Conservation (phyloP, 805 yeast species). For the Saturnispora sanitii region DNA sequence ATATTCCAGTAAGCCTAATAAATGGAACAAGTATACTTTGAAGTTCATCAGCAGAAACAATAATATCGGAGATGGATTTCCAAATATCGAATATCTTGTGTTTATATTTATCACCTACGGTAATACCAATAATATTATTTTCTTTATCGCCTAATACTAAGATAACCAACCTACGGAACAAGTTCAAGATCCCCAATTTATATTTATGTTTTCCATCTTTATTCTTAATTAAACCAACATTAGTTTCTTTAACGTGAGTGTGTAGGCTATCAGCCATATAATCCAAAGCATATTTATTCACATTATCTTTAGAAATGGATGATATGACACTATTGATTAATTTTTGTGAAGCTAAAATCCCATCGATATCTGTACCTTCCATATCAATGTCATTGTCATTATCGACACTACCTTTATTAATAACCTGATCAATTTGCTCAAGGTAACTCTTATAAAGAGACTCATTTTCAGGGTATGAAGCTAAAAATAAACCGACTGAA, state of each 20-base stretch:
- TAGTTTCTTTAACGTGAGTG: constrained; percentile 1
- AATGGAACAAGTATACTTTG: constrained; percentile 54
- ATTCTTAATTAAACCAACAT: constrained; percentile 7
- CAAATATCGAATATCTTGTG: constrained; percentile 12
- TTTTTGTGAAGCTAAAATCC: constrained; percentile 11
- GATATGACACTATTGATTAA: constrained; percentile 10
- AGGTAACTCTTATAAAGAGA: constrained; percentile 31
- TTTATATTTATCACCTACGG: background rate
- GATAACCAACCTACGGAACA: constrained; percentile 9
- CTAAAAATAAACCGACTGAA: constrained; percentile 39
- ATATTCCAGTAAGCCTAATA: constrained; percentile 19
- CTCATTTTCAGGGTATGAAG: constrained; percentile 19
- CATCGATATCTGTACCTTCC: constrained; percentile 11
- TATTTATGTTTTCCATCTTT: constrained; percentile 13
- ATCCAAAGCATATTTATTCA: constrained; percentile 2
- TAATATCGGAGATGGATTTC: constrained; percentile 10
- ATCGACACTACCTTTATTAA: constrained; percentile 18
- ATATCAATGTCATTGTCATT: constrained; percentile 32
- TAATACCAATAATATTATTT: background rate
- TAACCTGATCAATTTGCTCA: constrained; percentile 19
- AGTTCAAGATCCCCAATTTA: constrained; percentile 24
- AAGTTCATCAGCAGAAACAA: constrained; percentile 18
- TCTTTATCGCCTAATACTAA: constrained; percentile 1
- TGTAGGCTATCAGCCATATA: background rate
- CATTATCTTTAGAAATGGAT: constrained; percentile 3